Percentiles rank a stretch among this genome's conserved stretches.
Conservation (phyloP, 1,284 basidiomycete species). For the Lignosus rhinocerotis region DNA sequence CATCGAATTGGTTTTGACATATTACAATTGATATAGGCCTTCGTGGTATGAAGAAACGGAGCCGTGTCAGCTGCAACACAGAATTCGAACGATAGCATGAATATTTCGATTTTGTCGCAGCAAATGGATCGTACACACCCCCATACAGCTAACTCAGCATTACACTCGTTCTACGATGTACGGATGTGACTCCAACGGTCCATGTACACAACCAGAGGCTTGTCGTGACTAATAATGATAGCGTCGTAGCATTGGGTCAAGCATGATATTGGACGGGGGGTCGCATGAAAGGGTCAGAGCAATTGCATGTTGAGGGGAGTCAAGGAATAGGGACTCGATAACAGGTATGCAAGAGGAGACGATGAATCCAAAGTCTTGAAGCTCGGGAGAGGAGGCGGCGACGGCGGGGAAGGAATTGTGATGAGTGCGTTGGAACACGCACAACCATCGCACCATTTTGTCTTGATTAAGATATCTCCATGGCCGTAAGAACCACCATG, state of each 20-base stretch:
- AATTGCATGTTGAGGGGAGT: neutral
- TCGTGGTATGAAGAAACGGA: too few relatives aligned
- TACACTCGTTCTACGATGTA: constrained; percentile 15
- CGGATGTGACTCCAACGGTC: constrained; percentile 5
- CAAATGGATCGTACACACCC: constrained; percentile 15
- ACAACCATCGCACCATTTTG: neutral
- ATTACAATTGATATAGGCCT: too few relatives aligned
- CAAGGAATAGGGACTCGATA: neutral
- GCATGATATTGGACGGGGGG: too few relatives aligned
- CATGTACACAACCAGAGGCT: neutral
- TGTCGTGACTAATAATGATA: constrained; percentile 1
- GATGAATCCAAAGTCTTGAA: too few relatives aligned
- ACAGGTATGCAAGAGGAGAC: too few relatives aligned
- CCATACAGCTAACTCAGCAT: constrained; percentile 12
- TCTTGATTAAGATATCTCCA: neutral
- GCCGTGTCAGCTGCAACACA: too few relatives aligned
- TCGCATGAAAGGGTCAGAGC: neutral
- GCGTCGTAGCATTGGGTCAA: neutral
- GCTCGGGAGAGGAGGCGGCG: too few relatives aligned
- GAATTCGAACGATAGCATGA: too few relatives aligned
- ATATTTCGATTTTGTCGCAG: too few relatives aligned
- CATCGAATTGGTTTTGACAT: too few relatives aligned
- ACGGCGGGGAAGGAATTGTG: too few relatives aligned
- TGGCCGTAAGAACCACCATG: neutral
- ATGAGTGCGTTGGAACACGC: neutral